phyloP scores from a whole-genome alignment of 169 alveolate genomes.

The Theileria parva region DNA sequence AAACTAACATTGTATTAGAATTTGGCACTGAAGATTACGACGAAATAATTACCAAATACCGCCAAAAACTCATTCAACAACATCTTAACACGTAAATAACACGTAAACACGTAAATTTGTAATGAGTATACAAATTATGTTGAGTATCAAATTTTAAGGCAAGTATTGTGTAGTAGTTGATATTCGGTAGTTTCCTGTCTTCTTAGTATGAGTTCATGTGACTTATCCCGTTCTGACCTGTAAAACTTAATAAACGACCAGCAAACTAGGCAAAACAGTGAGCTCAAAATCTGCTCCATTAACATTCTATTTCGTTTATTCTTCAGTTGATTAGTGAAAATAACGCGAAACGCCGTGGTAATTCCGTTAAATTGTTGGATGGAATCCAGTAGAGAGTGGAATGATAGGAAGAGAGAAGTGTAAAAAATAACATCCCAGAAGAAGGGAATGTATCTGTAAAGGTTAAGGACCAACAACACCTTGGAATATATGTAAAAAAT shows the following conservation, averaged over 20 bases:
- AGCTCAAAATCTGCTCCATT: neutral
- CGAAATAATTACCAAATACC: neutral
- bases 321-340: no score
- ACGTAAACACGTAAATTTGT: no score
- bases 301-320: no score
- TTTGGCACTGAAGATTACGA: neutral
- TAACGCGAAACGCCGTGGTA: no score
- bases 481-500: neutral
- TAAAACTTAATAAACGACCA: slow-evolving; percentile 14
- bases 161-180: neutral
- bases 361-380: no score
- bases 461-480: neutral
- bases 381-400: neutral
- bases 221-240: neutral
- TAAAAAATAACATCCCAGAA: slow-evolving; percentile 7
- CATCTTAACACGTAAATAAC: neutral
- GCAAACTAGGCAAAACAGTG: neutral
- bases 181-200: slow-evolving; percentile 8
- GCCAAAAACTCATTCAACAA: neutral
- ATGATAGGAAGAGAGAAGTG: neutral
- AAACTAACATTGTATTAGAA: no score
- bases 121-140: no score
- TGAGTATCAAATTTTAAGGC: neutral
- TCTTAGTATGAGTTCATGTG: neutral
- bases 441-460: neutral